A percentile compares a stretch with the other conserved stretches of the same genome.
Conservation (phyloP, 495 filamentous ascomycete genomes). For the Penicillium cosmopolitanum region DNA sequence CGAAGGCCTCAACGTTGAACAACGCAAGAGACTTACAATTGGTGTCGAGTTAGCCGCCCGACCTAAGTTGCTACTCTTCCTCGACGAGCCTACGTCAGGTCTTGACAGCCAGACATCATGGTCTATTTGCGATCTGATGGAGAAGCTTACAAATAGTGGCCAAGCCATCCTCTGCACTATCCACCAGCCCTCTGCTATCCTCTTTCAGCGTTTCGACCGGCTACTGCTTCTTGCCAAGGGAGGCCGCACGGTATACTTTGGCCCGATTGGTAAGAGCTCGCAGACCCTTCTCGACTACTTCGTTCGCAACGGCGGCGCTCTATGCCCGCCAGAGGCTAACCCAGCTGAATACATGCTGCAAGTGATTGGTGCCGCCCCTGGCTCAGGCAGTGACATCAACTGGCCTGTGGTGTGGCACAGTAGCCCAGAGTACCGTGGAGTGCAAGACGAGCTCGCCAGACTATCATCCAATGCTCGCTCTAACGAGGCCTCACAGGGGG, state of each 20-base stretch:
- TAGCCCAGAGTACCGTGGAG: slow-evolving; percentile 67
- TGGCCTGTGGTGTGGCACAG: slow-evolving; percentile 83
- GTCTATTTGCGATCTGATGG: slow-evolving; percentile 82
- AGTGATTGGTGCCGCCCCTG: slow-evolving; percentile 89
- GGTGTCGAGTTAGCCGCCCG: slow-evolving; percentile 89
- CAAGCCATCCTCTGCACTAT: slow-evolving; percentile 96
- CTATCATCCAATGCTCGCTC: too few species aligned
- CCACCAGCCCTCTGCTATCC: slow-evolving; percentile 91
- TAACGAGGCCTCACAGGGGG: slow-evolving; percentile 56
- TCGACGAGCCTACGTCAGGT: slow-evolving; percentile 88
- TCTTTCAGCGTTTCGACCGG: slow-evolving; percentile 94
- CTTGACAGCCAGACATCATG: slow-evolving; percentile 89
- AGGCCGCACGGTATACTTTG: slow-evolving; percentile 88
- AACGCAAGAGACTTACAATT: slow-evolving; percentile 86
- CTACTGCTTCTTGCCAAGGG: slow-evolving; percentile 81
- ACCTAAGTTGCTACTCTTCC: slow-evolving; percentile 53
- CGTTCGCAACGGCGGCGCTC: slow-evolving; percentile 72
- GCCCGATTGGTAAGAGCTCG: slow-evolving; percentile 82
- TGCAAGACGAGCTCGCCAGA: slow-evolving; percentile 69
- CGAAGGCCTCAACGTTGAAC: slow-evolving; percentile 83
- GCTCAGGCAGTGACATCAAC: slow-evolving; percentile 72
- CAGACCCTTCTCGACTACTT: slow-evolving; percentile 78
- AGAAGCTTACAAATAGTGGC: slow-evolving; percentile 84
- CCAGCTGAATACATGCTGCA: slow-evolving; percentile 98
- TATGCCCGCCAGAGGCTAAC: slow-evolving; percentile 73